Conservation (phyloP, 106 monocot species). For the Dactylorhiza incarnata region DNA sequence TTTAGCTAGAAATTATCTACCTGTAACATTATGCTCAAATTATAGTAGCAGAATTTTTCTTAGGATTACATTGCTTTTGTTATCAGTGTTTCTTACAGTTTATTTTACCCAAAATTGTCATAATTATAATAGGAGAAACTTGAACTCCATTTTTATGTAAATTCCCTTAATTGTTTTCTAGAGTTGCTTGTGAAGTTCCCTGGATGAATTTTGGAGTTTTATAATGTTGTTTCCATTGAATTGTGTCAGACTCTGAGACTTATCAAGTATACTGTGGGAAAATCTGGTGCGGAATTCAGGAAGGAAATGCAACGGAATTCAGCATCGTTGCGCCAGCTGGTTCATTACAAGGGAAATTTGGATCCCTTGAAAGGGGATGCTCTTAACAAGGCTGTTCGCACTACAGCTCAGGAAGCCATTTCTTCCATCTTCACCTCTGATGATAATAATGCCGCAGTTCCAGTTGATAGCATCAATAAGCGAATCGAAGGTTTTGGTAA, state of each 20-base stretch:
- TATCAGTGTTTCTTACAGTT: neutral
- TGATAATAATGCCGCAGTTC: conserved; percentile 40
- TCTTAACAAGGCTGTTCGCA: conserved; percentile 92
- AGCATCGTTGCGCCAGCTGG: conserved; percentile 50
- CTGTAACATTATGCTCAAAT: neutral
- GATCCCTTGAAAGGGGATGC: conserved; percentile 94
- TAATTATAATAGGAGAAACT: neutral
- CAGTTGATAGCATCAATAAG: conserved; percentile 50
- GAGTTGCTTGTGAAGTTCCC: neutral
- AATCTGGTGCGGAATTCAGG: conserved; percentile 85
- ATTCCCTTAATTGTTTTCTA: neutral
- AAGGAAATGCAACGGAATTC: conserved; percentile 97
- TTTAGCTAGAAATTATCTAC: neutral
- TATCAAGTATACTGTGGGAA: conserved; percentile 84
- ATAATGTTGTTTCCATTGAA: conserved; percentile 8
- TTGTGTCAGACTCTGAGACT: conserved; percentile 58
- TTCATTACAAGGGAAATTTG: conserved; percentile 86
- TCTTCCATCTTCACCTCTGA: conserved; percentile 68
- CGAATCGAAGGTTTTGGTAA: conserved; percentile 97
- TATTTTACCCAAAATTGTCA: neutral
- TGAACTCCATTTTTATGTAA: neutral
- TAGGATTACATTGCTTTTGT: neutral
- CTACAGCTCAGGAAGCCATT: conserved; percentile 82
- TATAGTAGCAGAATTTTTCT: neutral
- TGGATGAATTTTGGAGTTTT: neutral